A percentile compares a stretch with the other conserved stretches of the same genome.
phyloP scores from a whole-genome alignment of 495 filamentous ascomycete species.

The Xylaria scruposa region DNA sequence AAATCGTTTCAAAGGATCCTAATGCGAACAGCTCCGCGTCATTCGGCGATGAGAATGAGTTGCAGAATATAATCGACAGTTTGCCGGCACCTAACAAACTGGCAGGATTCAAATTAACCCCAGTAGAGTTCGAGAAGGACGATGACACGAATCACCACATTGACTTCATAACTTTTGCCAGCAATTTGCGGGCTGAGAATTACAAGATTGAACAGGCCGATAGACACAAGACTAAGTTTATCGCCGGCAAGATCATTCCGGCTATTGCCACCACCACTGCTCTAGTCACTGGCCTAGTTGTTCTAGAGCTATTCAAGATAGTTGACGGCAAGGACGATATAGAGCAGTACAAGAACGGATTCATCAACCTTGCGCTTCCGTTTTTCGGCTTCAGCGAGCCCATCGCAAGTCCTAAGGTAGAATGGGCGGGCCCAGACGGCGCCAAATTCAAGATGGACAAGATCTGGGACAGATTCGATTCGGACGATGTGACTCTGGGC shows the following conservation, averaged over 20 bases:
- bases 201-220: constrained; percentile 94
- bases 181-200: constrained; percentile 96
- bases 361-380: constrained; percentile 94
- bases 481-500: constrained; percentile 80
- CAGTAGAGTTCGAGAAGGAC: constrained; percentile 99
- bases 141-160: constrained; percentile 98
- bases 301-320: constrained; percentile 95
- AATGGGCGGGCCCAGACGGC: constrained; percentile 74
- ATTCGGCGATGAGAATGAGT: constrained; percentile 74
- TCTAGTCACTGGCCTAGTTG: constrained; percentile 90
- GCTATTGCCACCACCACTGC: constrained; percentile 98
- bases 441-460: constrained; percentile 85
- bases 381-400: constrained; percentile 99
- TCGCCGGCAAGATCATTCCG: constrained; percentile 99
- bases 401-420: constrained; percentile 88
- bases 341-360: constrained; percentile 99
- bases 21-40: constrained; percentile 66
- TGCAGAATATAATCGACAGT: constrained; percentile 68
- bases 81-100: constrained; percentile 82
- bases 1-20: constrained; percentile 64
- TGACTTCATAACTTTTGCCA: constrained; percentile 97
- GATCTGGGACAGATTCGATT: constrained; percentile 97
- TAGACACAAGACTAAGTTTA: constrained; percentile 98
- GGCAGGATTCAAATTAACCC: constrained; percentile 82
- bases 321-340: constrained; percentile 93